A percentile compares a stretch with the other conserved stretches of the same genome.
Conservation (phyloP, 2,329 filamentous ascomycete genomes). For the Emericellopsis atlantica region DNA sequence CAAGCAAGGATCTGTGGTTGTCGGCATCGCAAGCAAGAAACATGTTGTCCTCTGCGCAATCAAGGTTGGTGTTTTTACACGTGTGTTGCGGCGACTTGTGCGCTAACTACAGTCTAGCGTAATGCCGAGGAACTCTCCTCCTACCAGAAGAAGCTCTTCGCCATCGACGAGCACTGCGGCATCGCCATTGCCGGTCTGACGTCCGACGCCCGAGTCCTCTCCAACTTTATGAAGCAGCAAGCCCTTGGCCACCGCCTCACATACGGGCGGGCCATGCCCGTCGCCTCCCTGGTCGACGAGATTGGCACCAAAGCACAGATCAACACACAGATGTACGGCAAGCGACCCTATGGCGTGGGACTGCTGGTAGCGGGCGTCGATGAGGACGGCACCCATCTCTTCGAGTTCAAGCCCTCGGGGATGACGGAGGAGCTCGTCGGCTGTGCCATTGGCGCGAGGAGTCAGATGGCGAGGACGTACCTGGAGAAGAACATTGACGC, state of each 20-base stretch:
- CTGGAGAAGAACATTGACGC: slow-evolving; percentile 81
- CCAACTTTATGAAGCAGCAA: slow-evolving; percentile 99
- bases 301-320: slow-evolving; percentile 95
- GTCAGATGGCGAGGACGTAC: slow-evolving; percentile 96
- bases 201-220: slow-evolving; percentile 94
- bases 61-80: slow-evolving; percentile 51
- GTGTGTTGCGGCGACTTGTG: slow-evolving; percentile 2
- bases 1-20: slow-evolving; percentile 96
- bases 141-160: slow-evolving; percentile 99
- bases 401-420: slow-evolving; percentile 94
- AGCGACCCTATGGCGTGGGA: slow-evolving; percentile 90
- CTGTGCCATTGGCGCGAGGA: slow-evolving; percentile 88
- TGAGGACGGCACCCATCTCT: slow-evolving; percentile 86
- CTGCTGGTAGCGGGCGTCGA: slow-evolving; percentile 89
- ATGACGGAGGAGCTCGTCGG: slow-evolving; percentile 97
- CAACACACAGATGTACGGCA: slow-evolving; percentile 96
- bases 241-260: slow-evolving; percentile 91
- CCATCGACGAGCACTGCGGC: slow-evolving; percentile 89
- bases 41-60: slow-evolving; percentile 91
- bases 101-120: slow-evolving; percentile 41
- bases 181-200: slow-evolving; percentile 94
- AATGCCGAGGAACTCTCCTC: slow-evolving; percentile 99
- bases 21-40: slow-evolving; percentile 95
- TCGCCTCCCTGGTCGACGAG: slow-evolving; percentile 78
- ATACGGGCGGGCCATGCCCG: slow-evolving; percentile 84